Base-by-base conservation (phyloP, 768 basidiomycete genomes). In the Piloderma croceum region DNA sequence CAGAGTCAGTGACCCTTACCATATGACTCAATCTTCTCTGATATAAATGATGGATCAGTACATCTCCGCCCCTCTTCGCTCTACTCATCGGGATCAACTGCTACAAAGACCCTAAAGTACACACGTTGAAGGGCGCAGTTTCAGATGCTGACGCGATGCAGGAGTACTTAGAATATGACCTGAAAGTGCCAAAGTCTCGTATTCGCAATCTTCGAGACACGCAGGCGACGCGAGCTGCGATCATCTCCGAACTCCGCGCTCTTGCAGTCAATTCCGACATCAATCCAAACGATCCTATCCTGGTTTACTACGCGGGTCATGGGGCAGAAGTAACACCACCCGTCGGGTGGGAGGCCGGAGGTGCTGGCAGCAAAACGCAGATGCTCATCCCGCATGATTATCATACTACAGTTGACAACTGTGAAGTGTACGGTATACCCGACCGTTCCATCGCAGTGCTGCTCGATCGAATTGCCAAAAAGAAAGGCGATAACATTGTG, bases 401-500 rank as follows among this genome's bases (percentile, higher is more conserved):
- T 24, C 3, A 35, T 13, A 20, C 15, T 23, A 10, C n/a, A n/a
- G n/a, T n/a, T n/a, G n/a, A n/a, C n/a, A n/a, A n/a, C n/a, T n/a
- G n/a, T n/a, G 39, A 48, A 11, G 45, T 62, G 6, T 29, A 49
- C 3, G 67, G 64, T 0, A 71, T 74, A 36, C 70, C 69, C 3
- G 72, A 74, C 51, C 62, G 68, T 22, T 69, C 70, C 3, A 56
- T 74, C 1, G 62, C 60, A 10, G 48, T 50, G 1, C 47, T 68
- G 42, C 49, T 74, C 12, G 61, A 63, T 36, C 54, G 57, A 11
- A 47, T 74, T 1, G 62, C 72, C 7, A 53, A 52, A 20, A 38
- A 31, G 17, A 67, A 62, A 39, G 72, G 72, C 6, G 60, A 68
- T 48, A 73, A 72, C 41, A 69, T 72, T 15, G 71, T 68, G 31